Percentiles rank a stretch among this genome's conserved stretches.
Evolutionary conservation across 352 stramenopile species (phyloP).

Genomic region (Globisporangium spiculum): DNA sequence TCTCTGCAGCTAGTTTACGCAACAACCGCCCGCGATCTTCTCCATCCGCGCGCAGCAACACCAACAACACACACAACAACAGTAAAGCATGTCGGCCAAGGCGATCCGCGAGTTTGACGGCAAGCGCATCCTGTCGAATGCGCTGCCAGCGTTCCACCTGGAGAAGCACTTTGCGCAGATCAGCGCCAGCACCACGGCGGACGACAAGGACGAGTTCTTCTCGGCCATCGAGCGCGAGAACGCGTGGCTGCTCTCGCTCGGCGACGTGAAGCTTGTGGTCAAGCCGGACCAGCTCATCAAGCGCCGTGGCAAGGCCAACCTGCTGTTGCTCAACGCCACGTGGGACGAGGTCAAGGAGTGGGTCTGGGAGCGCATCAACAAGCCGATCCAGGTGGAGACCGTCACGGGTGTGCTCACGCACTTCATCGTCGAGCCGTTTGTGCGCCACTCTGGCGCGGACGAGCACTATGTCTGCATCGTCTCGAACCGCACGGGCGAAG

Average conservation of each 20-base stretch:
- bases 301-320: conserved; percentile 93
- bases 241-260: conserved; percentile 78
- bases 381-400: conserved; percentile 89
- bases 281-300: conserved; percentile 99
- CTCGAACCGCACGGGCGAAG: conserved; percentile 91
- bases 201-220: conserved; percentile 64
- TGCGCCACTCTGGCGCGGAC: conserved; percentile 89
- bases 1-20: conserved; percentile 1
- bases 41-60: conserved; percentile 6
- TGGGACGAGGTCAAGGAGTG: conserved; percentile 92
- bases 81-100: conserved; percentile 90
- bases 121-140: conserved; percentile 90
- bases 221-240: conserved; percentile 62
- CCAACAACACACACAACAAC: conserved; percentile 12
- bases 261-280: conserved; percentile 89
- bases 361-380: conserved; percentile 93
- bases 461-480: conserved; percentile 98
- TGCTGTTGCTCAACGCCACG: conserved; percentile 93
- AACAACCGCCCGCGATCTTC: conserved; percentile 9
- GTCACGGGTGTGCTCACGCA: conserved; percentile 92
- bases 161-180: conserved; percentile 79
- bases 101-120: conserved; percentile 95
- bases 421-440: conserved; percentile 98
- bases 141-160: conserved; percentile 73
- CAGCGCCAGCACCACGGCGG: conserved; percentile 31